Evolutionary conservation across 2,329 filamentous ascomycete species (phyloP), one percentile per base, ranked within the genome.

Genomic region (Botrytis pseudocinerea): DNA sequence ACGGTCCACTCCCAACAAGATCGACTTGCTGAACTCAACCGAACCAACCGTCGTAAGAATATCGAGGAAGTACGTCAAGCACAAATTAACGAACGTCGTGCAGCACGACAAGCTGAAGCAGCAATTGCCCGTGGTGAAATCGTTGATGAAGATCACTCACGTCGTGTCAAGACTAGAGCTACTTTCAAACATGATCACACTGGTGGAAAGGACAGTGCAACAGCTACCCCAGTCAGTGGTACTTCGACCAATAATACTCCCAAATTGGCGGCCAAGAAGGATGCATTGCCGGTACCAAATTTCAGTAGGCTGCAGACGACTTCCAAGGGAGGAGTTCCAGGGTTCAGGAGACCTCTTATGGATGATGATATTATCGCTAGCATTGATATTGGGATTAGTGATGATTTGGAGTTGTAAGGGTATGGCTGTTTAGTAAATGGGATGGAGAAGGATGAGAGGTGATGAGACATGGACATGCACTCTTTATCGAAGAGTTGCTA

Each of bases 351-450:
- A 83, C 91, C 92, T 44, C 88, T 94, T 73, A 92, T 92, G 85
- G 95, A 97, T 75, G 96, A 98, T 80, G 96, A 98, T 80, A 92
- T 98, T 72, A 95, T 98, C 82, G 94, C 92, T 1, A 88, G 90
- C 40, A 85, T 98, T 85, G 96, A 98, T 81, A 84, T 98, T 78
- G 95, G 94, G 42, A 94, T 98, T 81, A 95, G 98, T 78, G 91
- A 97, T 78, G 94, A 97, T 77, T 70, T 81, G 60, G 78, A 74
- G 18, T n/a, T 73, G 62, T 73, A 54, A 40, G n/a, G 32, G 16
- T n/a, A 40, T 51, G 25, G 14, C 10, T 35, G 3, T 28, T 28
- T 10, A 3, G n/a, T 16, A 28, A 8, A 16, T 8, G 48, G 48
- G 28, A 9, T 57, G 46, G 28, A 42, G 16, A 14, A 57, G 28